Percentiles rank a stretch among this genome's conserved stretches.
These are phyloP conservation scores for Echinosophora koreensis DNA, from an alignment of 306 rosid species.

Conservation along the genomic window DNA sequence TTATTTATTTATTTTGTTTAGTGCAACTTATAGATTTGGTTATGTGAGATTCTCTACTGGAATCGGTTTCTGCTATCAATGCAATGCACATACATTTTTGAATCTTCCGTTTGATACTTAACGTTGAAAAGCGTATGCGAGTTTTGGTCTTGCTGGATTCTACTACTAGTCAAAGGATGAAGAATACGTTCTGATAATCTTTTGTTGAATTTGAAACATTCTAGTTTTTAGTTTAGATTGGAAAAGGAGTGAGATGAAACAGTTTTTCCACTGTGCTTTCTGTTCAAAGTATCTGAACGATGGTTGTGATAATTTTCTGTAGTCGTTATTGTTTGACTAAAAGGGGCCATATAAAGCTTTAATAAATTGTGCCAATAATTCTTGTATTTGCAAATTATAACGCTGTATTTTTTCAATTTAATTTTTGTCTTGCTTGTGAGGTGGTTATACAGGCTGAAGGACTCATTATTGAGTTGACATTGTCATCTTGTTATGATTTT, in stretches of 20 bases:
- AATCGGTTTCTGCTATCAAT: conserved; percentile 6
- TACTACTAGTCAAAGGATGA: conserved; percentile 10
- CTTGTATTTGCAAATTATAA: neutral
- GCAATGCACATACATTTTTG: neutral
- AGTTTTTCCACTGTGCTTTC: neutral
- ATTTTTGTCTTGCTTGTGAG: conserved; percentile 35
- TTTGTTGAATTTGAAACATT: neutral
- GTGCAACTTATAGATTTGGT: neutral
- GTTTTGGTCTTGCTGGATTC: conserved; percentile 37
- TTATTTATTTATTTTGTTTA: neutral
- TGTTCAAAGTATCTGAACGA: conserved; percentile 9
- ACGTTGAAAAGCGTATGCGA: conserved; percentile 3
- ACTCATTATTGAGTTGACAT: conserved; percentile 73
- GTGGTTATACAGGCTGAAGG: conserved; percentile 89
- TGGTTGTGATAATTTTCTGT: conserved; percentile 12
- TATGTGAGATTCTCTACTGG: conserved; percentile 20
- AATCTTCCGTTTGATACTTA: conserved; percentile 16
- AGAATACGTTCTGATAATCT: neutral
- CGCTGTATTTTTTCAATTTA: neutral
- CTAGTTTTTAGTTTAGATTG: neutral
- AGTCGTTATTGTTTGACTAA: conserved; percentile 11
- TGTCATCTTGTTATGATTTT: conserved; percentile 85
- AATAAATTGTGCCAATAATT: neutral
- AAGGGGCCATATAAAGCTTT: conserved; percentile 11
- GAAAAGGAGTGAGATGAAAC: conserved; percentile 21